Evolutionary conservation across 2,329 filamentous ascomycete species (phyloP).

Genomic region (Colletotrichum lentis): DNA sequence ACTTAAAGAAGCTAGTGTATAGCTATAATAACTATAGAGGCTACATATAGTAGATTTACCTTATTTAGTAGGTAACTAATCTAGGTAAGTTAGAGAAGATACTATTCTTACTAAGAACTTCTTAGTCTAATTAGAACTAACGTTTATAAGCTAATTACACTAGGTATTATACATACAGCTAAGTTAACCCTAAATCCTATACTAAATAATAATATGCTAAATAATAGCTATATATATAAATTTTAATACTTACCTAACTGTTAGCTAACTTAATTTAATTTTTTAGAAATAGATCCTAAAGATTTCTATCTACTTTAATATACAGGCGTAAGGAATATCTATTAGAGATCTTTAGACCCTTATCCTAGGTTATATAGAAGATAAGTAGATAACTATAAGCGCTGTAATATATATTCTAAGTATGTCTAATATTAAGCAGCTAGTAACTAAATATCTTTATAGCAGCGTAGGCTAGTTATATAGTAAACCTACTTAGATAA

Average conservation of each 20-base stretch:
- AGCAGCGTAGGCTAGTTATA: neutral
- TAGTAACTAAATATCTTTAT: neutral
- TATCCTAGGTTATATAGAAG: neutral
- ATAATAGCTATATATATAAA: constrained; percentile 3
- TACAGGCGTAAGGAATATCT: neutral
- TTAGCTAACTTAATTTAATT: neutral
- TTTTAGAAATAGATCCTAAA: neutral
- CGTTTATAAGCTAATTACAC: neutral
- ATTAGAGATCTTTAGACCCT: neutral
- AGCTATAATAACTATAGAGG: constrained; percentile 7
- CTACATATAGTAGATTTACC: neutral
- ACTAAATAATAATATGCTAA: neutral
- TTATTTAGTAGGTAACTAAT: constrained; percentile 7
- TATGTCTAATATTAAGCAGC: neutral
- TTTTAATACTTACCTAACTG: neutral
- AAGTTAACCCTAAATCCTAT: constrained; percentile 5
- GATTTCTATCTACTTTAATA: constrained; percentile 8
- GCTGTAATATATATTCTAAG: neutral
- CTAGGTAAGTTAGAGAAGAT: neutral
- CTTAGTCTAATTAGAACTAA: too few relatives aligned
- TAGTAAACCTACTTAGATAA: neutral
- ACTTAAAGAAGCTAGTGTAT: constrained; percentile 6
- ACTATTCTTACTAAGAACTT: too few relatives aligned
- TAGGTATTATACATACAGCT: constrained; percentile 1
- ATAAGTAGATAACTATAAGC: neutral